Base-by-base conservation (phyloP, 345 rosid species). In the Pistacia vera region DNA sequence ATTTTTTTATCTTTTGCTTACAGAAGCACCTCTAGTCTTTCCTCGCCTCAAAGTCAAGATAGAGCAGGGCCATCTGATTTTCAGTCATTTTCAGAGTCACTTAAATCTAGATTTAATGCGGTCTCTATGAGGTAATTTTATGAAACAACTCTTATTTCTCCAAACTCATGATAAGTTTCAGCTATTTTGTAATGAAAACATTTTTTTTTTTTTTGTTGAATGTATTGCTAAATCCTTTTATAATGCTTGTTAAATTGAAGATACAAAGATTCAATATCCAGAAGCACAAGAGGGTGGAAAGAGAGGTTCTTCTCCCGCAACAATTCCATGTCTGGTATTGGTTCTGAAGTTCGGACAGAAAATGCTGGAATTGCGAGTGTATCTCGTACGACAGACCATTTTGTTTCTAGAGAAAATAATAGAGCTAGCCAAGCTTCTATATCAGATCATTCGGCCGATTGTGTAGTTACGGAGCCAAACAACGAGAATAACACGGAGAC, bases 241-340 rank as follows among this genome's bases (percentile, higher is more conserved):
- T 46, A 18, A 63, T 18, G 11, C 3, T 35, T 71, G 44, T 74
- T 54, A 70, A 58, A 57, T 54, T 70, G 46, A 66, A 91, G 95
- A 77, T 91, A 89, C 73, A 89, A 84, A 75, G 95, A 91, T 57
- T 86, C 93, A 1, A 81, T 89, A 71, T 85, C 93, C 38, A 89
- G 79, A 85, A 86, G 90, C 77, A 88, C 92, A n/a, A 85, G 88
- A 78, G 91, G 91, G 76, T 90, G 93, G 96, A 89, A 80, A 68
- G 96, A 89, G 81, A 88, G 88, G 81, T 72, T 82, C 33, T 91
- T 89, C 76, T 81, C 93, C 69, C 90, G 92, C 22, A 87, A 78
- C 68, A 63, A 82, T 80, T 79, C 87, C 12, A 69, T 82, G 83
- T 78, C 81, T n/a, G 89, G 84, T 62, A 67, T 74, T 60, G 83